Evolutionary conservation across 2,329 filamentous ascomycete genomes (phyloP), one percentile per base, ranked within the genome.

Genomic region (Fusarium gaditjirri): DNA sequence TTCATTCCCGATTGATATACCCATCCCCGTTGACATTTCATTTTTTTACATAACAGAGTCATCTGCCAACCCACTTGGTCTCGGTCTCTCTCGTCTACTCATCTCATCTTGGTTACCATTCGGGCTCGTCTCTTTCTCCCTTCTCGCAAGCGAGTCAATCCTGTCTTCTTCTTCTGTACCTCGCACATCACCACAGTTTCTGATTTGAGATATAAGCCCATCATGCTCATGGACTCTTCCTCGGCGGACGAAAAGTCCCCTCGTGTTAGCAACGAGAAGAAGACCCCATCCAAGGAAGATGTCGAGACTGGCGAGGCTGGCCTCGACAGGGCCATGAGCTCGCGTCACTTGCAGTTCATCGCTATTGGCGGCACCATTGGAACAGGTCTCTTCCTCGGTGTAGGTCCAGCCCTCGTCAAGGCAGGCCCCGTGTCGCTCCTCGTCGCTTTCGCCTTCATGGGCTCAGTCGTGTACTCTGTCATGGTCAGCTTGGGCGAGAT

Each of bases 401-500:
- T 88, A 54, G 91, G 92, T 47, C 83, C 82, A 43, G 89, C 90
- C 19, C 84, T 94, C 58, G 84, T 88, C 63, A 88, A 85, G 53
- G 86, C 90, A 14, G 92, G 92, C 0, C 92, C 92, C 14, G 89
- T 88, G 3, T 89, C 90, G 35, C 87, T 90, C 41, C 84, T 94
- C 50, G 87, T 94, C 72, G 91, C 90, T 52, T 94, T 92, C 78
- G 78, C 88, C 65, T 91, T 92, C 70, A 87, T 94, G 77, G 93
- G 92, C 56, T 85, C 88, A 21, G 88, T 95, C 65, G 88, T 95
- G 52, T 95, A 89, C 84, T 90, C 90, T 8, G 90, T 95, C 81
- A 94, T 95, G 91, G 86, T 86, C 52, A 86, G 86, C 49, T 83
- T 92, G 36, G 89, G 89, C 54, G 90, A 97, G 82, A 92, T 96